These are phyloP conservation scores for Leccinum uliginosum DNA, from an alignment of 768 basidiomycete species.

Conservation along the genomic window DNA sequence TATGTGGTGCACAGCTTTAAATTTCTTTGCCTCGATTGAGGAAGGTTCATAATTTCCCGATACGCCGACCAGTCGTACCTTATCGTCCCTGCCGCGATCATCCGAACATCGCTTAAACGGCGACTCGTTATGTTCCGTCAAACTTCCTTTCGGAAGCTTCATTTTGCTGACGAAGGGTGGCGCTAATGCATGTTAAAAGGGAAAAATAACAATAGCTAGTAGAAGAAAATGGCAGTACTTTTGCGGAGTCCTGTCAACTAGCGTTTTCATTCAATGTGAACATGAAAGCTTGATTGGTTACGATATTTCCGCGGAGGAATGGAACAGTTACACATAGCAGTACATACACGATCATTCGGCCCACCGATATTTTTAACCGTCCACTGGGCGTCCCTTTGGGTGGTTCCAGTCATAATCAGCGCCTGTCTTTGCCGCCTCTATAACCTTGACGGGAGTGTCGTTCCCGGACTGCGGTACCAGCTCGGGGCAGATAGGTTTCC, in stretches of 20 bases:
- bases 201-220: conserved; percentile 19
- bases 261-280: conserved; percentile 3
- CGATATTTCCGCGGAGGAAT: conserved; percentile 1
- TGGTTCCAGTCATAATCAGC: conserved; percentile 20
- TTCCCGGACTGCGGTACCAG: conserved; percentile 15
- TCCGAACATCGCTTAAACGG: conserved; percentile 24
- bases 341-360: neutral
- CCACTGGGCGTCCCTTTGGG: neutral
- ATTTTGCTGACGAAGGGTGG: conserved; percentile 12
- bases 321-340: neutral
- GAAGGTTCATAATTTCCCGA: conserved; percentile 20
- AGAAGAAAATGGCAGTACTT: conserved; percentile 14
- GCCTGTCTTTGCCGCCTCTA: conserved; percentile 10
- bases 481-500: conserved; percentile 15
- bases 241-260: conserved; percentile 14
- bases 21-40: conserved; percentile 10
- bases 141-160: conserved; percentile 10
- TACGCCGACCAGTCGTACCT: conserved; percentile 12
- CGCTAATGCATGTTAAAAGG: neutral
- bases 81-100: conserved; percentile 17
- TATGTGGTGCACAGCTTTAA: conserved; percentile 13
- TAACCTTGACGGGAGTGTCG: neutral
- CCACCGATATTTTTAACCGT: conserved; percentile 9
- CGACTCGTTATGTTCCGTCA: conserved; percentile 21
- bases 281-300: neutral